phyloP scores from a whole-genome alignment of 2,329 filamentous ascomycete genomes.

The Drechmeria coniospora region DNA sequence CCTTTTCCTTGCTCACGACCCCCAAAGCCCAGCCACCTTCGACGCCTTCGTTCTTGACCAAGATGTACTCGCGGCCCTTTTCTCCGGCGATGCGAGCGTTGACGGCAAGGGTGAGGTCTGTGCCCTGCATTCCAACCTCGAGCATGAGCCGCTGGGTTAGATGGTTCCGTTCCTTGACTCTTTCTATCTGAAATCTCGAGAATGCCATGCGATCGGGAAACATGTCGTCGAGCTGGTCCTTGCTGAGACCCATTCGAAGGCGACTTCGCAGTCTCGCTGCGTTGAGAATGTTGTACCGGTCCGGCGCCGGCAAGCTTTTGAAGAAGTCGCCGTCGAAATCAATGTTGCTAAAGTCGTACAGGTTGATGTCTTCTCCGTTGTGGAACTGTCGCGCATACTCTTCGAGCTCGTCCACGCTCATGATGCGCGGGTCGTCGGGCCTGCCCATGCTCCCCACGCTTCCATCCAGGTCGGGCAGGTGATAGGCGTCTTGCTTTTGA shows the following conservation, averaged over 20 bases:
- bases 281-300: conserved; percentile 95
- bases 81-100: conserved; percentile 65
- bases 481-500: conserved; percentile 85
- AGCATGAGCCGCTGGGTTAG: conserved; percentile 91
- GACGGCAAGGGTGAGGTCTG: conserved; percentile 52
- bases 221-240: conserved; percentile 91
- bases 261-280: conserved; percentile 78
- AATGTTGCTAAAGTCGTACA: conserved; percentile 97
- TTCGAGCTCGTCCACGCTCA: conserved; percentile 88
- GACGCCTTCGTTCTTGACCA: conserved; percentile 88
- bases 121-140: conserved; percentile 74
- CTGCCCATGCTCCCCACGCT: conserved; percentile 75
- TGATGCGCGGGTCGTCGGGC: conserved; percentile 84
- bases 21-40: conserved; percentile 94
- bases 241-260: conserved; percentile 87
- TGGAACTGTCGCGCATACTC: conserved; percentile 89
- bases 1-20: conserved; percentile 75
- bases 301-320: conserved; percentile 70
- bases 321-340: conserved; percentile 97
- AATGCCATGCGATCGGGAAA: conserved; percentile 97
- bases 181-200: conserved; percentile 88
- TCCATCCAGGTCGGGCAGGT: conserved; percentile 72
- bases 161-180: conserved; percentile 83
- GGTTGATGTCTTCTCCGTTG: conserved; percentile 73
- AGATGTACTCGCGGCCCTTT: conserved; percentile 80